Percentiles rank a stretch among this genome's conserved stretches.
Conservation (phyloP, 805 yeast genomes). For the Suhomyces kilbournensis region DNA sequence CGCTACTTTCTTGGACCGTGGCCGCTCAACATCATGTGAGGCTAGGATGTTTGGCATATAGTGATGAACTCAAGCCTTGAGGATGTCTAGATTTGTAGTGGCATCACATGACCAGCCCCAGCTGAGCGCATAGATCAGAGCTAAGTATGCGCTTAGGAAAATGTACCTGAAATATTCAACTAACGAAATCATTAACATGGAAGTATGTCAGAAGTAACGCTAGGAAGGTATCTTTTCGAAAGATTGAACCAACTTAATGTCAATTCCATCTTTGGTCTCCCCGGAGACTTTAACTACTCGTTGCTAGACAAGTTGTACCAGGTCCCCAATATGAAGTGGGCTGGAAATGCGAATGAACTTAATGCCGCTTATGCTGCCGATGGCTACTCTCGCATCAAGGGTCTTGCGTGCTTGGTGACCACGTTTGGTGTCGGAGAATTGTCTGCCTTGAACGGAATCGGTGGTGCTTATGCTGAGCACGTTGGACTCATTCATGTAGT, state of each 20-base stretch:
- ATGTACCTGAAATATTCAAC: neutral
- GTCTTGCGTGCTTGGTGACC: slow-evolving; percentile 29
- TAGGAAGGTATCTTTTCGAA: slow-evolving; percentile 33
- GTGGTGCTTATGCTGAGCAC: slow-evolving; percentile 36
- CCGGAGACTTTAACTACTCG: slow-evolving; percentile 35
- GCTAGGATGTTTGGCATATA: too few species aligned
- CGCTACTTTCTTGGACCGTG: too few species aligned
- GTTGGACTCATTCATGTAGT: slow-evolving; percentile 34
- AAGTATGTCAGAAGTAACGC: slow-evolving; percentile 25
- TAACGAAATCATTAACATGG: neutral
- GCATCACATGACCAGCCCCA: neutral
- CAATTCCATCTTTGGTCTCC: slow-evolving; percentile 31
- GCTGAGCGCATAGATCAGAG: neutral
- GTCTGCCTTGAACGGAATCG: slow-evolving; percentile 35
- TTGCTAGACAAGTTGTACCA: slow-evolving; percentile 32
- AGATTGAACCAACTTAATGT: slow-evolving; percentile 30
- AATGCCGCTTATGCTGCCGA: slow-evolving; percentile 27
- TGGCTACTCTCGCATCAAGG: slow-evolving; percentile 25
- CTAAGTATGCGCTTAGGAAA: neutral
- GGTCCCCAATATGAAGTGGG: slow-evolving; percentile 34
- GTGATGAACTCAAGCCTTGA: too few species aligned
- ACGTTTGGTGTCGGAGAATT: slow-evolving; percentile 37
- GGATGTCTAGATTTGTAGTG: too few species aligned
- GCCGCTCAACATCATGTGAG: too few species aligned
- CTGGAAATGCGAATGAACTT: slow-evolving; percentile 35